These are phyloP conservation scores for Dioszegia aurantiaca DNA, from an alignment of 768 basidiomycete genomes.

Conservation along the genomic window DNA sequence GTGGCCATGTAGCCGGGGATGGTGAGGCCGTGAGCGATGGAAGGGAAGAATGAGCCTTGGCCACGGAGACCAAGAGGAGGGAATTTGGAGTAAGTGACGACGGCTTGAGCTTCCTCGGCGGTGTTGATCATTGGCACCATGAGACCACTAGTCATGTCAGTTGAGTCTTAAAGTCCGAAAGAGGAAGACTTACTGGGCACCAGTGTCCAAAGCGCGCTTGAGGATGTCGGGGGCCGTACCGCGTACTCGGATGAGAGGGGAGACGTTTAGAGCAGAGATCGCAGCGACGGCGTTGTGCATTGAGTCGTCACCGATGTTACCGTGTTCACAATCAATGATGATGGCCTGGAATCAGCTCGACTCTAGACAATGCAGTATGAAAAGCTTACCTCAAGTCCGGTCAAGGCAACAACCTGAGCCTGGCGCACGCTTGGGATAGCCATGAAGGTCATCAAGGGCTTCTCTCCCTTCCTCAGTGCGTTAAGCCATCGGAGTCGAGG, in stretches of 20 bases:
- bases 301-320: conserved; percentile 39
- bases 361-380: not conserved
- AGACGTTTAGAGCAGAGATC: conserved; percentile 32
- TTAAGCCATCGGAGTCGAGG: conserved; percentile 38
- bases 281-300: conserved; percentile 48
- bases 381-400: conserved; percentile 40
- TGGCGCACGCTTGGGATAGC: conserved; percentile 27
- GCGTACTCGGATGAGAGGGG: conserved; percentile 43
- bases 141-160: conserved; percentile 32
- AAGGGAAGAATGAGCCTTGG: conserved; percentile 40
- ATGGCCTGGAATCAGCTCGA: conserved; percentile 28
- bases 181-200: conserved; percentile 42
- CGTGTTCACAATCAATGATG: conserved; percentile 51
- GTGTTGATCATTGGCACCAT: conserved; percentile 48
- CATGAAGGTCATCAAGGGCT: conserved; percentile 38
- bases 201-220: conserved; percentile 49
- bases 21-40: conserved; percentile 37
- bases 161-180: not conserved
- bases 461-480: conserved; percentile 22
- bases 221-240: conserved; percentile 29
- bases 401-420: conserved; percentile 37
- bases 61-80: conserved; percentile 45
- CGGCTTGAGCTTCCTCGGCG: conserved; percentile 34
- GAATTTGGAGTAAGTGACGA: conserved; percentile 46
- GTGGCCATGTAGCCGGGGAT: conserved; percentile 45